Evolutionary conservation across 192 early-diverging fungal species (phyloP), one percentile per base, ranked within the genome.

Genomic region (Phlyctochytrium planicorne): DNA sequence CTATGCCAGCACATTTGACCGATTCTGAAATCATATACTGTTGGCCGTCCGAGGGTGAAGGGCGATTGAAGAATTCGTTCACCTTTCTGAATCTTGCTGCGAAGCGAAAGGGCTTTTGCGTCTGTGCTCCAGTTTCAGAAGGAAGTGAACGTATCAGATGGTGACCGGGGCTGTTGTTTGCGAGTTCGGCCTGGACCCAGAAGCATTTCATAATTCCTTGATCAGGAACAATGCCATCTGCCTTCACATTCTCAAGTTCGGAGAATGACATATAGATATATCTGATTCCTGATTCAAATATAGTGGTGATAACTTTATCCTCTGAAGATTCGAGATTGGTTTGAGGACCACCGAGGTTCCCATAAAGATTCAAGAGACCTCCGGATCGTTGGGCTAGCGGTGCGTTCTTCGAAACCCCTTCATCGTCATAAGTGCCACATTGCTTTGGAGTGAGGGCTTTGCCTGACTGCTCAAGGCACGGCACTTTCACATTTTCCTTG

Each of bases 261-360:
- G 65, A 52, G 36, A 82, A 82, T 1, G 72, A 68, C 80, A 82
- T 82, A 59, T 73, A 79, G 17, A 77, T 78, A 67, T 82, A 82
- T 4, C 72, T 34, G 34, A 81, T 63, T 0, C 62, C 68, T 2
- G 76, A 66, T 66, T 78, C 71, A 70, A 81, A 81, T 24, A 81
- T 33, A 2, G 40, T 40, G 30, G 70, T 66, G 53, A 74, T 73
- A 40, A 69, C 2, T 24, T 59, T 0, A n/a, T 67, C 71, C 23
- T 67, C 35, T 2, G 62, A 59, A 16, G 34, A 27, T 1, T 27
- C 31, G 14, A n/a, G 23, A 2, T 3, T 34, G 31, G 4, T 30
- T 24, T 50, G 33, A 3, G 65, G 59, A 37, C 55, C 62, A 23
- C 63, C 69, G 10, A 57, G 25, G 36, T 63, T 37, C 33, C 64